Base-by-base conservation (phyloP, 176 grass and related monocot species). In the Cocos nucifera region DNA sequence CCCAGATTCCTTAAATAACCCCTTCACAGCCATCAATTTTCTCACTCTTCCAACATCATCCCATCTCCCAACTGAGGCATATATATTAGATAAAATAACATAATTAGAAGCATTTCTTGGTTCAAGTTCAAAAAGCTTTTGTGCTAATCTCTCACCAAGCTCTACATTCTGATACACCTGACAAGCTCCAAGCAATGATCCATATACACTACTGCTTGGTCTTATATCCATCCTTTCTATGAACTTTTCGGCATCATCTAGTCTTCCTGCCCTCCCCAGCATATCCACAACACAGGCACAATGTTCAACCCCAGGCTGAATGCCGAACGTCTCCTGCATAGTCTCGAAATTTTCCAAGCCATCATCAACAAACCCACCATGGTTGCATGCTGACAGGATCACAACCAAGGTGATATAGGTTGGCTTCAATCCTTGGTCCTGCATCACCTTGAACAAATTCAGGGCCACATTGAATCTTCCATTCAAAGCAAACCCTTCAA, bases 261-360 rank as follows among this genome's bases (percentile, higher is more conserved):
- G 44, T 60, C 35, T 71, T 71, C 69, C 69, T 27, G 8, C 57
- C 57, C 69, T 71, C 39, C 44, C 56, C 44, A 71, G 19, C 69
- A 71, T 61, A 51, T 61, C 69, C 22, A 71, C 69, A 20, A 71
- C 69, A 71, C 69, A 71, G 14, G 69, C 57, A 71, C 60, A 71
- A 32, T 71, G 69, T 52, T 71, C 69, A 4, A 51, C 16, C 17
- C 56, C 56, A 20, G 69, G 26, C 17, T 52, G 28, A 20, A 71
- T 48, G 15, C 57, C 69, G 20, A 71, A 71, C 23, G 30, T 71
- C 24, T 61, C 57, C 44, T 6, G 2, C 48, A 71, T 71, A 6
- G 69, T 61, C 17, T 71, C 22, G 53, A 71, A 32, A 59, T 61
- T 71, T 19, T 61, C 49, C 22, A 53, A 26, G 24, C 63, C 63